A percentile compares a stretch with the other conserved stretches of the same genome.
These are phyloP conservation scores for Diplodia sapinea DNA, from an alignment of 2,329 filamentous ascomycete species.

Conservation along the genomic window DNA sequence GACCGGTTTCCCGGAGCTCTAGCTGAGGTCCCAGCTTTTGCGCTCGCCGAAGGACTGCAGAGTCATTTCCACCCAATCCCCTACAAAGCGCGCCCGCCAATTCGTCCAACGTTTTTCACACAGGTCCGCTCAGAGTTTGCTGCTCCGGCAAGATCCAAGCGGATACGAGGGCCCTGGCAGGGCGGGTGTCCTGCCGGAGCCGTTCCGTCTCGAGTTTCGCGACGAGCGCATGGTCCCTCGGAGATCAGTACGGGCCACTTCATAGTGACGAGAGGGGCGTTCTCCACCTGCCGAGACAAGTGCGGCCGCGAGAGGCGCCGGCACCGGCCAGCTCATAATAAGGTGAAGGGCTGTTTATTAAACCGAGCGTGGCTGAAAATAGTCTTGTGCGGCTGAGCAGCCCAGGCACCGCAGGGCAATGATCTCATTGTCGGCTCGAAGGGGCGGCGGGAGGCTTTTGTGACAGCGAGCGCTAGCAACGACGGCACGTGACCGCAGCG, in stretches of 20 bases:
- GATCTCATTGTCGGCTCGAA: constrained; percentile 6
- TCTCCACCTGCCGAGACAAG: constrained; percentile 18
- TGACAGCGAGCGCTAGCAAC: not conserved
- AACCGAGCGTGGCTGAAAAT: not conserved
- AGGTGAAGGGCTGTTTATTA: not conserved
- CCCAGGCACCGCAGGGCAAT: not conserved
- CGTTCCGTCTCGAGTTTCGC: constrained; percentile 12
- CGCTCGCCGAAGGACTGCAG: not conserved
- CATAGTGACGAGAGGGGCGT: constrained; percentile 7
- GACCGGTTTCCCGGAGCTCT: not conserved
- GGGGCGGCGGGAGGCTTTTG: not conserved
- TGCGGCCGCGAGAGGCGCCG: constrained; percentile 18
- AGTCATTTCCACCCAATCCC: constrained; percentile 1
- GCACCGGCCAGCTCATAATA: not conserved
- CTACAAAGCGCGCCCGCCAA: not conserved
- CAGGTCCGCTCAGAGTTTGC: not conserved
- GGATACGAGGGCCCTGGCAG: constrained; percentile 13
- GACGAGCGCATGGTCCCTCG: constrained; percentile 17
- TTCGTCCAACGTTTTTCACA: not conserved
- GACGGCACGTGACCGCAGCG: not conserved
- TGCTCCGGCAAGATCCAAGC: not conserved
- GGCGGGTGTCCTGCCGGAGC: not conserved
- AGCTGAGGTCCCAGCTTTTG: not conserved
- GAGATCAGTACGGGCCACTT: constrained; percentile 20
- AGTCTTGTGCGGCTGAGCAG: not conserved